Base-by-base conservation (phyloP, 257 asterid genomes). In the Forsythia suspensa region DNA sequence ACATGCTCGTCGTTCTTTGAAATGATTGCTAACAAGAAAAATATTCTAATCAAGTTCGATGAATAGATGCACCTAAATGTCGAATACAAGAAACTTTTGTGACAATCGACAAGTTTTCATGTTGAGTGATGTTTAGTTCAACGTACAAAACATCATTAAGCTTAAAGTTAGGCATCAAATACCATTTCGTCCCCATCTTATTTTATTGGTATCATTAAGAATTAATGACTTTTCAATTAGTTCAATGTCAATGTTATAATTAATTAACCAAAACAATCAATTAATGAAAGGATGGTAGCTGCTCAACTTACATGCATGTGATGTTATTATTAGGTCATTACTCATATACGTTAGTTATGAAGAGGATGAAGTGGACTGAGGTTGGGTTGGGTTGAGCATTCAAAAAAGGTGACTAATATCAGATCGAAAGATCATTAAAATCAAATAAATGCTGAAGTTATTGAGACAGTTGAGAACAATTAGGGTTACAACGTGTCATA, bases 391-490 rank as follows among this genome's bases (percentile, higher is more conserved):
- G 72, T 76, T 75, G 70, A 76, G 81, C 84, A 71, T 76, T 81
- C 20, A 63, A 71, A 71, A 40, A 65, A 52, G 70, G 82, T 76
- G 55, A 24, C 63, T 40, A 40, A 3, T 57, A 72, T 80, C 80
- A 74, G 85, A 86, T 84, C 85, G 86, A 77, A 75, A 83, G 79
- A 79, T 83, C 86, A 85, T 81, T 83, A 81, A 83, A 85, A 83
- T 65, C 86, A 85, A 83, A 79, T 87, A 81, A 87, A 87, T 85
- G 89, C 86, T 71, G 76, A 67, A 87, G 89, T 81, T 79, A 85
- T 79, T 87, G 88, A 77, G 85, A 81, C 88, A 34, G 91, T 85
- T 87, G 91, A 83, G 86, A 85, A 83, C 79, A 78, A 83, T 82
- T 10, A 83, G 75, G 41, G 73, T 71, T 77, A 82, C 71, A 75